Evolutionary conservation across 257 asterid genomes (phyloP), one percentile per base, ranked within the genome.

Genomic region (Fraxinus excelsior): DNA sequence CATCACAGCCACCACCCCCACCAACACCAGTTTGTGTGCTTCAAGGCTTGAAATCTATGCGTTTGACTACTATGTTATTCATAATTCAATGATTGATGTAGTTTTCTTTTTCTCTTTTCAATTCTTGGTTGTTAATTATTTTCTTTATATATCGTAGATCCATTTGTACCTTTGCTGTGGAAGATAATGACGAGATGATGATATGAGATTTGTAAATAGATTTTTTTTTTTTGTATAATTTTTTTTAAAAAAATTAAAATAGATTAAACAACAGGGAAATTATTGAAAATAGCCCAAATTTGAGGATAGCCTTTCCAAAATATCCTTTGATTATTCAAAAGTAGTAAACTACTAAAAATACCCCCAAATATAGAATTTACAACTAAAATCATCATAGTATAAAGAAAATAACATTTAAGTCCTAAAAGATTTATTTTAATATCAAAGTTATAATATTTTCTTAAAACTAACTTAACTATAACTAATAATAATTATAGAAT

Each of bases 1-100:
- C n/a, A n/a, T n/a, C n/a, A n/a, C 71, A n/a, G n/a, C n/a, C 87
- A 75, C 26, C 78, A 56, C 46, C 71, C 65, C 78, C 82, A 79
- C 70, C 82, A 81, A 53, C 72, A 78, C 26, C 82, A 76, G 81
- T 81, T 87, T 70, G 13, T 75, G 81, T 87, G 93, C 87, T 89
- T 89, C 87, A 87, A 84, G 80, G 87, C 91, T 69, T 85, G 85
- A 83, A 56, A n/a, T 14, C 31, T 7, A 2, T 25, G 32, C 16
- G 0, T 7, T 56, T 56, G 5, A 21, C 25, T 1, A 18, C 18
- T 21, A 5, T 28, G 65, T 21, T 29, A 56, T 56, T n/a, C 65
- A 56, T n/a, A n/a, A 56, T 56, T n/a, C 64, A n/a, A 1, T 9
- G 7, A 4, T 51, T 11, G 32, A 60, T 60, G 67, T 60, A 25